These are phyloP conservation scores for Eimeria acervulina DNA, from an alignment of 169 alveolate species.

Conservation along the genomic window DNA sequence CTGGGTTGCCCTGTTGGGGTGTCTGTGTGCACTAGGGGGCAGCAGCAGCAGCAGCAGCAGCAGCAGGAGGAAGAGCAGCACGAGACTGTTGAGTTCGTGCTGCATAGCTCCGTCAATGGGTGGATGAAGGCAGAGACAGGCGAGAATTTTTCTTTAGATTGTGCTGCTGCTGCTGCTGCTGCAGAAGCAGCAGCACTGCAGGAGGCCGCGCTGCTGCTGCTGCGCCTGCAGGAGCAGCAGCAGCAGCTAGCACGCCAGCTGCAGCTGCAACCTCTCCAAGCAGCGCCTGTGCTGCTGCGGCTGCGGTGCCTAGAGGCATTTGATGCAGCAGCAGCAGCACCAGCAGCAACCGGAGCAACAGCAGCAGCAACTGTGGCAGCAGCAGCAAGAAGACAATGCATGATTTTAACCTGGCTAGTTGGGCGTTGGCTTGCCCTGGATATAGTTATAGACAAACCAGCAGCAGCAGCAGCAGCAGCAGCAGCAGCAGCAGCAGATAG, in stretches of 20 bases:
- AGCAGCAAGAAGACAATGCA: conserved; percentile 39
- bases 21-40: background rate
- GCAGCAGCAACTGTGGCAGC: conserved; percentile 26
- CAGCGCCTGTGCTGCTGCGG: conserved; percentile 53
- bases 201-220: conserved; percentile 70
- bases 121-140: conserved; percentile 38
- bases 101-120: background rate
- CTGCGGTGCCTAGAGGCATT: conserved; percentile 51
- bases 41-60: conserved; percentile 67
- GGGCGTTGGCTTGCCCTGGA: conserved; percentile 51
- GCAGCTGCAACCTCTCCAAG: conserved; percentile 27
- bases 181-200: conserved; percentile 69
- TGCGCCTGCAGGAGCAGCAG: conserved; percentile 63
- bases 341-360: conserved; percentile 15
- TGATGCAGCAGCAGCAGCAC: conserved; percentile 45
- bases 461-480: background rate
- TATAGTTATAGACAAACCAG: background rate
- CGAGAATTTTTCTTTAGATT: background rate
- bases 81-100: conserved; percentile 40
- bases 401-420: conserved; percentile 10
- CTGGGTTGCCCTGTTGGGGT: conserved; percentile 45
- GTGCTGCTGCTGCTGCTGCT: conserved; percentile 63
- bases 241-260: conserved; percentile 16
- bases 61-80: conserved; percentile 56
- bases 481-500: conserved; percentile 49